Conservation (phyloP, 1,284 basidiomycete species). For the Trichosporon inkin region DNA sequence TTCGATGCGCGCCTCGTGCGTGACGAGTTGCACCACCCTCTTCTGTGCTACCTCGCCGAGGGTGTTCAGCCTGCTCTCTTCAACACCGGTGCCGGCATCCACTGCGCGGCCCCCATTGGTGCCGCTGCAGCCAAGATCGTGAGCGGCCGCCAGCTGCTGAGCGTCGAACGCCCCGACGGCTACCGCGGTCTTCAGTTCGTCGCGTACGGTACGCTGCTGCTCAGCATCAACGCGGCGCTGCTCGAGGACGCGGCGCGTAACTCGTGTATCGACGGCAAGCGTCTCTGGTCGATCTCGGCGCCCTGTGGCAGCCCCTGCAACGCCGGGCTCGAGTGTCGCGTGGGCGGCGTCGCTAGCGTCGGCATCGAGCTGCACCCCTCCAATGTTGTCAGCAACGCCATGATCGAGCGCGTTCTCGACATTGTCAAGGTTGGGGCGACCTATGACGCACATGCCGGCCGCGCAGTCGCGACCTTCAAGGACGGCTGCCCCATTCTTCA, state of each 20-base stretch:
- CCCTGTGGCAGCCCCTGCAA: slow-evolving; percentile 4
- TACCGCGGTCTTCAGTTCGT: slow-evolving; percentile 21
- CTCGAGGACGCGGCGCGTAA: slow-evolving; percentile 21
- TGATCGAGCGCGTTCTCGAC: slow-evolving; percentile 18
- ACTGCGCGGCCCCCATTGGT: slow-evolving; percentile 5
- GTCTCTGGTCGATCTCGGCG: slow-evolving; percentile 15
- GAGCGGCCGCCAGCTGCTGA: slow-evolving; percentile 14
- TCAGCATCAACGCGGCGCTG: slow-evolving; percentile 17
- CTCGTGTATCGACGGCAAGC: slow-evolving; percentile 14
- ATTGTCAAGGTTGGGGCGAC: slow-evolving; percentile 12
- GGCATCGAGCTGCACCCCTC: slow-evolving; percentile 22
- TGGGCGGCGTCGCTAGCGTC: slow-evolving; percentile 16
- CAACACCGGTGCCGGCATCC: slow-evolving; percentile 8
- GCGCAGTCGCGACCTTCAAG: slow-evolving; percentile 10
- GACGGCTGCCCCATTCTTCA: slow-evolving; percentile 15
- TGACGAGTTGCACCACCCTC: slow-evolving; percentile 21
- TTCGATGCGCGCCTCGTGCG: slow-evolving; percentile 19
- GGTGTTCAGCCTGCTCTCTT: slow-evolving; percentile 14
- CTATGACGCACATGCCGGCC: slow-evolving; percentile 16
- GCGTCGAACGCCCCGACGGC: slow-evolving; percentile 19
- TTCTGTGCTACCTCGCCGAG: slow-evolving; percentile 22
- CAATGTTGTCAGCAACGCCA: slow-evolving; percentile 19
- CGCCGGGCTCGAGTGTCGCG: slow-evolving; percentile 14
- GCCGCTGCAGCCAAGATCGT: slow-evolving; percentile 11
- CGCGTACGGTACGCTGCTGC: slow-evolving; percentile 18